Base-by-base conservation (phyloP, 192 early-diverging fungal genomes). In the Mortierella antarctica region DNA sequence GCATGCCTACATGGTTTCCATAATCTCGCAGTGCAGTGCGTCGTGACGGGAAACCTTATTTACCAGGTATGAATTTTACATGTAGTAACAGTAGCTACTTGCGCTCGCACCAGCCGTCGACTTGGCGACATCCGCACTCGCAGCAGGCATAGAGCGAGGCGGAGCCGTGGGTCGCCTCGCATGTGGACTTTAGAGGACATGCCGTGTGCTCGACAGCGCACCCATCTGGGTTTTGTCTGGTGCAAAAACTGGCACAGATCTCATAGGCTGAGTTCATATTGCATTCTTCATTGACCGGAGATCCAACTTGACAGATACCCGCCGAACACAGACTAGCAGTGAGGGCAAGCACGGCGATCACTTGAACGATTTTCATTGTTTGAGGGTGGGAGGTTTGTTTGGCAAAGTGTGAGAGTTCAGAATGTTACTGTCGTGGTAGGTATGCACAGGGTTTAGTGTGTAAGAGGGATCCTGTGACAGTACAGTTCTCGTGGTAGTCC, bases 121-220 rank as follows among this genome's bases (percentile, higher is more conserved):
- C 47, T 31, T 63, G 62, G 21, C 47, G 62, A 55, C 64, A 65
- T 55, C 64, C 51, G 52, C 64, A 65, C 64, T 65, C 62, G 48
- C 62, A 63, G 48, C 62, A 63, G 17, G 45, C n/a, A n/a, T n/a
- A n/a, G n/a, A n/a, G n/a, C n/a, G n/a, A n/a, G n/a, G n/a, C n/a
- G n/a, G n/a, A n/a, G n/a, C n/a, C n/a, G n/a, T n/a, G n/a, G n/a
- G n/a, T n/a, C n/a, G n/a, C n/a, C n/a, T n/a, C 62, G 39, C 62
- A 63, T 31, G 62, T 63, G 20, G 62, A 31, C 62, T 63, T 63
- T 17, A 63, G 12, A 15, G 48, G 21, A 63, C 62, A 63, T 63
- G 47, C 62, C 23, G 48, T 63, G 48, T 6, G 14, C 40, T n/a
- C 7, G 13, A 14, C 48, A 39, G 31, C 23, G 21, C 62, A 63